phyloP scores from a whole-genome alignment of 306 rosid species.

The Rubus parviflorus region DNA sequence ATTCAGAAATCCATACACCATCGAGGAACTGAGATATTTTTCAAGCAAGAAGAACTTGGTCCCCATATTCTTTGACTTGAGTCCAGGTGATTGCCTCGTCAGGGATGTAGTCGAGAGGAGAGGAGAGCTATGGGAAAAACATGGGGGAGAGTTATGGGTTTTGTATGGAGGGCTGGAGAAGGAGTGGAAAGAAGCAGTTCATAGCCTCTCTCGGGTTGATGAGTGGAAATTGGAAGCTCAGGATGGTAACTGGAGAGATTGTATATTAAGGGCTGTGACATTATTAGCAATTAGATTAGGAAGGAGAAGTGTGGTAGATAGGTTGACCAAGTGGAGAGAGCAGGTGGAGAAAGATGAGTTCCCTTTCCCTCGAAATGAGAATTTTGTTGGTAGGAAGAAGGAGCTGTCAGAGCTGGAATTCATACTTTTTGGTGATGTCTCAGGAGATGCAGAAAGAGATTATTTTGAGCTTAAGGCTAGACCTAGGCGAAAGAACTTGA shows the following conservation, averaged over 20 bases:
- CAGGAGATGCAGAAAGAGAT: slow-evolving; percentile 73
- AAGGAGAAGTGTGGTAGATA: slow-evolving; percentile 75
- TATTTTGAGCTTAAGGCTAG: slow-evolving; percentile 81
- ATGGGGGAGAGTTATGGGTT: slow-evolving; percentile 84
- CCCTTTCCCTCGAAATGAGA: slow-evolving; percentile 66
- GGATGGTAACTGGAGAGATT: slow-evolving; percentile 89
- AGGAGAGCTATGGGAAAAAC: slow-evolving; percentile 85
- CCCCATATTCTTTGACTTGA: slow-evolving; percentile 79
- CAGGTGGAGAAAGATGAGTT: slow-evolving; percentile 79
- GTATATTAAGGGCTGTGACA: slow-evolving; percentile 64
- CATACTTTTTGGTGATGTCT: slow-evolving; percentile 71
- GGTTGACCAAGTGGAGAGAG: slow-evolving; percentile 72
- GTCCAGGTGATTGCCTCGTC: slow-evolving; percentile 73
- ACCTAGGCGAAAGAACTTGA: slow-evolving; percentile 61
- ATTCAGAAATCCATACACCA: slow-evolving; percentile 76
- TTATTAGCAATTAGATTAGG: slow-evolving; percentile 70
- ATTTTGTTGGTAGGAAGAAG: slow-evolving; percentile 75
- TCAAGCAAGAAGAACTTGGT: slow-evolving; percentile 79
- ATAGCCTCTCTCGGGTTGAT: slow-evolving; percentile 70
- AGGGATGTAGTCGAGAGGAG: slow-evolving; percentile 88
- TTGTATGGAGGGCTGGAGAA: slow-evolving; percentile 74
- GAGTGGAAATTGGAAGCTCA: slow-evolving; percentile 87
- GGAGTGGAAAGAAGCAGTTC: slow-evolving; percentile 83
- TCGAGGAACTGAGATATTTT: slow-evolving; percentile 74
- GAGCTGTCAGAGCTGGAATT: slow-evolving; percentile 81